phyloP scores from a whole-genome alignment of 2,329 filamentous ascomycete genomes.

The Fusarium sp. region DNA sequence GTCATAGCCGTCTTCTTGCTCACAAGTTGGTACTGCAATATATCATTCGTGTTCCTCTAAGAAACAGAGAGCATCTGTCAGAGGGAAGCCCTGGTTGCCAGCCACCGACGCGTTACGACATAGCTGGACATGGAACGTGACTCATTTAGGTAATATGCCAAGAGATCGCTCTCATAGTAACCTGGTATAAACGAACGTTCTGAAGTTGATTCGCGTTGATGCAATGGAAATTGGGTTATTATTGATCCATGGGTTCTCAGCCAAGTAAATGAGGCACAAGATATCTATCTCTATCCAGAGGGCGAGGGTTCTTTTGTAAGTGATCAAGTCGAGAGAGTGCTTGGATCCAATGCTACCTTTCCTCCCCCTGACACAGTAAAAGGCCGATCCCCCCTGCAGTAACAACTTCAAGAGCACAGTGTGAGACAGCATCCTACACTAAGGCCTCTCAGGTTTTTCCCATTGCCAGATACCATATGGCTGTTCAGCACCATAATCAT shows the following conservation, averaged over 20 bases:
- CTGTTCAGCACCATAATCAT: background rate
- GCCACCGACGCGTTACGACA: constrained; percentile 35
- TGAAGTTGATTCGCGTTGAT: background rate
- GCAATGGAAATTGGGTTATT: background rate
- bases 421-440: constrained; percentile 13
- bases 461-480: background rate
- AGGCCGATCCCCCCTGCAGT: constrained; percentile 38
- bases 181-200: background rate
- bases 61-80: constrained; percentile 8
- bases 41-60: constrained; percentile 22
- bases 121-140: constrained; percentile 7
- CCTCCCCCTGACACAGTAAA: constrained; percentile 14
- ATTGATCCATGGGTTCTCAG: background rate
- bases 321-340: constrained; percentile 13
- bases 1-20: constrained; percentile 38
- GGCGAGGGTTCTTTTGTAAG: constrained; percentile 12
- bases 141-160: constrained; percentile 12
- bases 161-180: background rate
- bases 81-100: constrained; percentile 23
- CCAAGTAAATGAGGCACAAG: constrained; percentile 1
- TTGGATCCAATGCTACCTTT: constrained; percentile 17
- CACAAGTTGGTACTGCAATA: constrained; percentile 33
- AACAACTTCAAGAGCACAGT: constrained; percentile 29
- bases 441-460: constrained; percentile 3
- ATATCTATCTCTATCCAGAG: background rate